Conservation (phyloP, 1,139 yeast genomes). For the Debaryomyces subglobosus region DNA sequence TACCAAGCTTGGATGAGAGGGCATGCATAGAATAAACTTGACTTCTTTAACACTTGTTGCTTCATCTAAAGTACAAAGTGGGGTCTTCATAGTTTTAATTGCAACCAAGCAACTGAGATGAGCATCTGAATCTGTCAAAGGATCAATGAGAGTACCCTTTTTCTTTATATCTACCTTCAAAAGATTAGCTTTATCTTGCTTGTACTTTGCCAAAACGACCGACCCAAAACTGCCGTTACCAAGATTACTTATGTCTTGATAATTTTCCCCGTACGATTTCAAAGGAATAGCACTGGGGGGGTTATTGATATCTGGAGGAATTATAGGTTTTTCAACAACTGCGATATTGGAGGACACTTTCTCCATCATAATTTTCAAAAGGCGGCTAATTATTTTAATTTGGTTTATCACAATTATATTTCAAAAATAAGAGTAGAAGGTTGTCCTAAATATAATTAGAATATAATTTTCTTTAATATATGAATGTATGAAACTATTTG, state of each 20-base stretch:
- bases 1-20: constrained; percentile 72
- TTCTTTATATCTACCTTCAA: constrained; percentile 17
- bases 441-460: neutral
- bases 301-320: constrained; percentile 18
- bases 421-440: neutral
- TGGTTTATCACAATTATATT: constrained; percentile 1
- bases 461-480: neutral
- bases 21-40: constrained; percentile 66
- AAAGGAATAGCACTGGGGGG: constrained; percentile 38
- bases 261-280: constrained; percentile 46
- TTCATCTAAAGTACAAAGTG: constrained; percentile 52
- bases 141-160: constrained; percentile 55
- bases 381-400: constrained; percentile 7
- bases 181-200: constrained; percentile 18
- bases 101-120: constrained; percentile 62
- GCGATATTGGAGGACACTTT: neutral
- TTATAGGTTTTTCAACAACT: neutral
- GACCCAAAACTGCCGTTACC: constrained; percentile 84
- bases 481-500: neutral
- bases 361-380: constrained; percentile 4
- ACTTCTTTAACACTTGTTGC: constrained; percentile 74
- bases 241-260: constrained; percentile 53
- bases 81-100: constrained; percentile 74
- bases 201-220: constrained; percentile 62
- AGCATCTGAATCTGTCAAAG: constrained; percentile 31